A percentile compares a stretch with the other conserved stretches of the same genome.
Conservation (phyloP, 129 eudicot genomes). For the Helichrysum umbraculigerum region DNA sequence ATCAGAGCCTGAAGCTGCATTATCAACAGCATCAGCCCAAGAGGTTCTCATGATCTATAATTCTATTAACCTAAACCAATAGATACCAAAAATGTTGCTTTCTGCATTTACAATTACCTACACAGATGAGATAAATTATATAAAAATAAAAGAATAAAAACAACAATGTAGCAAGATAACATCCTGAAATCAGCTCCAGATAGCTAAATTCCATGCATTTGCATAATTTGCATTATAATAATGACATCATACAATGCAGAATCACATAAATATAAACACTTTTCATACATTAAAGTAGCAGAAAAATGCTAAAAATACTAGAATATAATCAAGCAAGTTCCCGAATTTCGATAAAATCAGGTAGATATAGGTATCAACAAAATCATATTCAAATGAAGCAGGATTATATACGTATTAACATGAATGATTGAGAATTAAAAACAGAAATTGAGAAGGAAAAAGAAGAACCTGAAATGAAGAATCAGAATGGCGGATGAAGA, state of each 20-base stretch:
- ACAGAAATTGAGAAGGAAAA: background rate
- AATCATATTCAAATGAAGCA: no score
- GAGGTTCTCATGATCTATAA: slow-evolving; percentile 55
- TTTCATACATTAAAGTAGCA: slow-evolving; percentile 8
- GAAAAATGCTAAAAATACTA: background rate
- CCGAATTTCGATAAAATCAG: no score
- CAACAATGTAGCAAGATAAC: background rate
- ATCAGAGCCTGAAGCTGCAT: slow-evolving; percentile 58
- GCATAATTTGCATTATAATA: background rate
- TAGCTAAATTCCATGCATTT: slow-evolving; percentile 14
- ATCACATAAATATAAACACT: slow-evolving; percentile 6
- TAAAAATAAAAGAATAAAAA: background rate
- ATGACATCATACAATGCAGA: slow-evolving; percentile 16
- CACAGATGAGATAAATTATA: background rate
- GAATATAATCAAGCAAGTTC: slow-evolving; percentile 13
- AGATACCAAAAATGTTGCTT: slow-evolving; percentile 18
- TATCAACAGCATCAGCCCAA: slow-evolving; percentile 92
- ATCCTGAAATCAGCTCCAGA: background rate
- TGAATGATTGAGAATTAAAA: background rate
- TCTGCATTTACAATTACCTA: slow-evolving; percentile 21
- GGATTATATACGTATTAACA: no score
- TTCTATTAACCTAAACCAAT: slow-evolving; percentile 12
- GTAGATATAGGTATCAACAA: no score
- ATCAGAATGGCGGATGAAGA: slow-evolving; percentile 10
- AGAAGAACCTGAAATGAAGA: slow-evolving; percentile 28